These are phyloP conservation scores for Xylaria curta DNA, from an alignment of 495 filamentous ascomycete genomes.

Conservation along the genomic window DNA sequence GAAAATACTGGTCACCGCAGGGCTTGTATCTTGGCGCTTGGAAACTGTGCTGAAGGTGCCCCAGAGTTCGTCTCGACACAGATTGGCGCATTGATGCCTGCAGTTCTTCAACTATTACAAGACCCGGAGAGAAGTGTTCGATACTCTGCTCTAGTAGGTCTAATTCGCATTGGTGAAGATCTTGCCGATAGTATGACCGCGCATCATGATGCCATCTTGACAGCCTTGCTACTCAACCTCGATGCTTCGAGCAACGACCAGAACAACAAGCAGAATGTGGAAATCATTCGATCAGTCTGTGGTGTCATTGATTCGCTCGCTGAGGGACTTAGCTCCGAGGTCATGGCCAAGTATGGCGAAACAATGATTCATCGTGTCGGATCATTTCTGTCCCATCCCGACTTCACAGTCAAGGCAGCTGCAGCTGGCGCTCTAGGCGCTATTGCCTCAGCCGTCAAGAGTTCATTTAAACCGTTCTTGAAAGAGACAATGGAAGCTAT, in stretches of 20 bases:
- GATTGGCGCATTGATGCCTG: slow-evolving; percentile 82
- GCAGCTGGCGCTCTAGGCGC: slow-evolving; percentile 90
- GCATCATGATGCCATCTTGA: slow-evolving; percentile 82
- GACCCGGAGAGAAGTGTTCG: slow-evolving; percentile 83
- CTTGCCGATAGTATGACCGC: slow-evolving; percentile 85
- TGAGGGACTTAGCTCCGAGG: slow-evolving; percentile 83
- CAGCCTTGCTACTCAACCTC: slow-evolving; percentile 83
- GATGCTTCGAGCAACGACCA: slow-evolving; percentile 69
- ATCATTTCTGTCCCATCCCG: slow-evolving; percentile 77
- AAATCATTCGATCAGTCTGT: slow-evolving; percentile 88
- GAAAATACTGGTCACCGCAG: slow-evolving; percentile 77
- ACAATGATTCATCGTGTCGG: slow-evolving; percentile 85
- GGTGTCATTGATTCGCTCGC: slow-evolving; percentile 90
- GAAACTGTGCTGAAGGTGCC: slow-evolving; percentile 94
- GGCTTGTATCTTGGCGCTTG: slow-evolving; percentile 89
- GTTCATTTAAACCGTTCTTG: slow-evolving; percentile 89
- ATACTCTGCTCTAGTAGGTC: slow-evolving; percentile 81
- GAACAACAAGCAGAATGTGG: slow-evolving; percentile 69
- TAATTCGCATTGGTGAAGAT: slow-evolving; percentile 90
- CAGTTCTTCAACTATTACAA: slow-evolving; percentile 82
- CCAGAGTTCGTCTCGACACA: slow-evolving; percentile 95
- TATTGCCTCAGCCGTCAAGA: slow-evolving; percentile 81
- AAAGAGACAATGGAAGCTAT: slow-evolving; percentile 84
- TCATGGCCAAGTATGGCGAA: slow-evolving; percentile 79
- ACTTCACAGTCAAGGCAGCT: slow-evolving; percentile 87